Percentiles rank a stretch among this genome's conserved stretches.
phyloP scores from a whole-genome alignment of 2,329 filamentous ascomycete species.

The Claviceps citrina region DNA sequence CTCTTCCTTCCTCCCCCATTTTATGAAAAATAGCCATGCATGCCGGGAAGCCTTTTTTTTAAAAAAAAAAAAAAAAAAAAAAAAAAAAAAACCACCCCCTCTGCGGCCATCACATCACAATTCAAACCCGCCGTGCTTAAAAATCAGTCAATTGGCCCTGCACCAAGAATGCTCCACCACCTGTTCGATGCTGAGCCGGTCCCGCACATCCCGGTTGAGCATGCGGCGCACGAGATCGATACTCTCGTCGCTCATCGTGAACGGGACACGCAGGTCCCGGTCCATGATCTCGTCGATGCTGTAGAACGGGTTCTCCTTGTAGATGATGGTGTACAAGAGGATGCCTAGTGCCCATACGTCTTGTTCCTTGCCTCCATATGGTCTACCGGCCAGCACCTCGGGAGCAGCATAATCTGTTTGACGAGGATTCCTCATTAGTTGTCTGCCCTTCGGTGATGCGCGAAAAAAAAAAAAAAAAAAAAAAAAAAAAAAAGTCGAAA shows the following conservation, averaged over 20 bases:
- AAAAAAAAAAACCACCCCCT: too few species aligned
- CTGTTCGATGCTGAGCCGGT: constrained; percentile 71
- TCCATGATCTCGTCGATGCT: constrained; percentile 99
- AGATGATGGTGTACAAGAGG: constrained; percentile 93
- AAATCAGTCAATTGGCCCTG: constrained; percentile 1
- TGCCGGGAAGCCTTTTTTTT: too few species aligned
- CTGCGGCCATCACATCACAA: not conserved
- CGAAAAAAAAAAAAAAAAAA: constrained; percentile 19
- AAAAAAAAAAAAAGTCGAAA: not conserved
- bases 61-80: too few species aligned
- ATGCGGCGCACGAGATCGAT: constrained; percentile 84
- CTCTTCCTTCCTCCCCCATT: too few species aligned
- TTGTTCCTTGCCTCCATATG: constrained; percentile 91
- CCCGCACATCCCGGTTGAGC: constrained; percentile 77
- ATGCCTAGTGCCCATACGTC: constrained; percentile 97
- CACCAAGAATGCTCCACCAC: constrained; percentile 86
- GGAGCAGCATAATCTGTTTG: constrained; percentile 82
- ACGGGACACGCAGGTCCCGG: constrained; percentile 81
- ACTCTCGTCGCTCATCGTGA: constrained; percentile 75
- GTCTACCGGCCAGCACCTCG: constrained; percentile 85
- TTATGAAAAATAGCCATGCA: too few species aligned
- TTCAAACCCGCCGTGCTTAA: too few species aligned
- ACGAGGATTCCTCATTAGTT: not conserved
- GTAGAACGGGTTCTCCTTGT: constrained; percentile 99
- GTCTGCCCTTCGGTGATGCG: not conserved